A percentile compares a stretch with the other conserved stretches of the same genome.
phyloP scores from a whole-genome alignment of 495 filamentous ascomycete genomes.

The Thozetella sp. region DNA sequence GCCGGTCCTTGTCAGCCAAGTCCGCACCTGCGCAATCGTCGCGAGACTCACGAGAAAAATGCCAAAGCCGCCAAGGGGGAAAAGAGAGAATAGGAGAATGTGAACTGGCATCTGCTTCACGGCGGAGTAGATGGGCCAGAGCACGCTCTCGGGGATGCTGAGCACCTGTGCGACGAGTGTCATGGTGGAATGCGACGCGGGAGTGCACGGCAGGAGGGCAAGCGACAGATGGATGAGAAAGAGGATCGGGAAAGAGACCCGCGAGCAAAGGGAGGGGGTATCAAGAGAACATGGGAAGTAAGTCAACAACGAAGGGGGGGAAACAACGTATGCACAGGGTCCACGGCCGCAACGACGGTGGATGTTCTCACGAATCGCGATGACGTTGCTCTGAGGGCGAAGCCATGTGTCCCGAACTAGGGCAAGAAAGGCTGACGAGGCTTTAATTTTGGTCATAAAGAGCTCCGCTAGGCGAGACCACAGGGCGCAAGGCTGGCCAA shows the following conservation, averaged over 20 bases:
- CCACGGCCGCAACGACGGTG: not conserved
- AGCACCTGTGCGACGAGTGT: conserved; percentile 7
- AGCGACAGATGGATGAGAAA: not conserved
- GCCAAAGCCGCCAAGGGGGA: conserved; percentile 22
- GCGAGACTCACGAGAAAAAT: conserved; percentile 23
- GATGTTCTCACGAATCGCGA: not conserved
- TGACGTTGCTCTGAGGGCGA: not conserved
- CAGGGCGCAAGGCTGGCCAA: conserved; percentile 28
- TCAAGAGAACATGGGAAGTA: conserved; percentile 8
- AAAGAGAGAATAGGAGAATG: conserved; percentile 23
- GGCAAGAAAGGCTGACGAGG: not conserved
- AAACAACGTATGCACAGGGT: not conserved
- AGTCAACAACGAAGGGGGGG: not conserved
- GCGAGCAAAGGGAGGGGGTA: not conserved
- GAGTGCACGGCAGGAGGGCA: not conserved
- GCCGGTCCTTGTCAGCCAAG: not conserved
- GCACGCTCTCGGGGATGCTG: conserved; percentile 18
- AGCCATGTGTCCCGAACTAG: not conserved
- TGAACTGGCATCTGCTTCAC: conserved; percentile 27
- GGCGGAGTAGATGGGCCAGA: conserved; percentile 22
- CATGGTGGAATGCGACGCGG: conserved; percentile 7
- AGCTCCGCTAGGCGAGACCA: not conserved
- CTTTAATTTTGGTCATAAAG: not conserved
- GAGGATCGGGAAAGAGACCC: conserved; percentile 1
- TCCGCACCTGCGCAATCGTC: not conserved